phyloP scores from a whole-genome alignment of 768 basidiomycete species.

The Austroboletus eburneus region DNA sequence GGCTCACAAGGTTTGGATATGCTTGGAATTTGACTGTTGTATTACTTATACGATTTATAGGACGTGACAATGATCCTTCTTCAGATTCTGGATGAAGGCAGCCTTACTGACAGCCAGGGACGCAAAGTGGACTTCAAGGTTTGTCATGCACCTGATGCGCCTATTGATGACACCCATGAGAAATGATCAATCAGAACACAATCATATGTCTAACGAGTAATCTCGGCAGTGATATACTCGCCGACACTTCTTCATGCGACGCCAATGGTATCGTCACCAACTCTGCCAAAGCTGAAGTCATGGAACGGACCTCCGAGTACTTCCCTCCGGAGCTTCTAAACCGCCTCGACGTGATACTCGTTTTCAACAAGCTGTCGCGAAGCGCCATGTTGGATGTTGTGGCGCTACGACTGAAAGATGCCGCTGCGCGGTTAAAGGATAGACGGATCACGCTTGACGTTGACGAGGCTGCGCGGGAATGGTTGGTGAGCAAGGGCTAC shows the following conservation, averaged over 20 bases:
- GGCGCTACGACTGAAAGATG: conserved; percentile 67
- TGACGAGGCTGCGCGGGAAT: conserved; percentile 52
- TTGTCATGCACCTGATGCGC: no score
- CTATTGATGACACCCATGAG: neutral
- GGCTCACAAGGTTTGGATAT: conserved; percentile 65
- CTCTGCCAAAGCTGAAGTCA: conserved; percentile 60
- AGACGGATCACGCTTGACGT: conserved; percentile 72
- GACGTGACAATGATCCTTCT: conserved; percentile 89
- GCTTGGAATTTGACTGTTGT: neutral
- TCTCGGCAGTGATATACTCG: conserved; percentile 77
- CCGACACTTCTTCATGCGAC: conserved; percentile 58
- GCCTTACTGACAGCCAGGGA: conserved; percentile 86
- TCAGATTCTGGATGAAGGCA: conserved; percentile 89
- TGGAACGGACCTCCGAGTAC: conserved; percentile 70
- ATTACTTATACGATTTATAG: conserved; percentile 24
- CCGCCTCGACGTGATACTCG: conserved; percentile 79
- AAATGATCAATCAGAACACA: conserved; percentile 55
- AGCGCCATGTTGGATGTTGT: conserved; percentile 77
- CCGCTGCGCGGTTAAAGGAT: conserved; percentile 58
- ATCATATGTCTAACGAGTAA: conserved; percentile 91
- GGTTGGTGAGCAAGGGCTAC: conserved; percentile 76
- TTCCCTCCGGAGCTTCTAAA: conserved; percentile 92
- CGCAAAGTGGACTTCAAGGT: conserved; percentile 90
- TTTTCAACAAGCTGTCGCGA: conserved; percentile 87
- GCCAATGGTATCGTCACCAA: conserved; percentile 59